Evolutionary conservation across 305 asterid genomes (phyloP).

Genomic region (Salvia sclarea): DNA sequence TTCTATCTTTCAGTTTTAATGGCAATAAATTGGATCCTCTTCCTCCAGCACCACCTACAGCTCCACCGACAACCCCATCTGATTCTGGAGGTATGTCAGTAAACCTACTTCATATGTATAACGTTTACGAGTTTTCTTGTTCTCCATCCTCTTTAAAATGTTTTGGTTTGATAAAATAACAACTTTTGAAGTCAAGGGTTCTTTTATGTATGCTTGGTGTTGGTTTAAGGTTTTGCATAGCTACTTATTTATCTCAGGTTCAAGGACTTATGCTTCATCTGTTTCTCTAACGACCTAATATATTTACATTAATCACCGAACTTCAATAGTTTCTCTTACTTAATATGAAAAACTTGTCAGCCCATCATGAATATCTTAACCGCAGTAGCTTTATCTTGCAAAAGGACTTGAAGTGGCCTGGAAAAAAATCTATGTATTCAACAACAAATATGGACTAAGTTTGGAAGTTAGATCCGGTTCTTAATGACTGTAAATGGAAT

Average conservation of each 20-base stretch:
- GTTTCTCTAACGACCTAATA: not conserved
- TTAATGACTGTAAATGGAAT: not conserved
- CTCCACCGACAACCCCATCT: slow-evolving; percentile 53
- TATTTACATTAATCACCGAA: not conserved
- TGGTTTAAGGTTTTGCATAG: not conserved
- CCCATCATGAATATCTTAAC: not conserved
- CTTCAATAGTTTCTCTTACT: not conserved
- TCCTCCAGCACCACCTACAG: slow-evolving; percentile 73
- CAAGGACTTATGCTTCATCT: not conserved
- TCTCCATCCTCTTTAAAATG: slow-evolving; percentile 1
- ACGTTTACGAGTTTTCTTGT: slow-evolving; percentile 14
- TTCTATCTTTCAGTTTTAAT: slow-evolving; percentile 60
- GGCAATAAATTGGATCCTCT: slow-evolving; percentile 49
- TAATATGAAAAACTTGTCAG: not conserved
- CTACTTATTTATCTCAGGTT: too few species aligned
- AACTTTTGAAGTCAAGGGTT: not conserved
- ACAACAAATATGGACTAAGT: not conserved
- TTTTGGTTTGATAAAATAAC: slow-evolving; percentile 3
- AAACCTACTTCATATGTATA: slow-evolving; percentile 13
- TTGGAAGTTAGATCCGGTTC: slow-evolving; percentile 1
- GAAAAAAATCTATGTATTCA: not conserved
- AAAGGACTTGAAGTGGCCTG: slow-evolving; percentile 1
- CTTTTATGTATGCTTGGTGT: not conserved
- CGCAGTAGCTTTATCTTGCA: not conserved
- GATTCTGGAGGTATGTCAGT: slow-evolving; percentile 61